These are phyloP conservation scores for Globisporangium nodosum DNA, from an alignment of 352 stramenopile genomes.

Conservation along the genomic window DNA sequence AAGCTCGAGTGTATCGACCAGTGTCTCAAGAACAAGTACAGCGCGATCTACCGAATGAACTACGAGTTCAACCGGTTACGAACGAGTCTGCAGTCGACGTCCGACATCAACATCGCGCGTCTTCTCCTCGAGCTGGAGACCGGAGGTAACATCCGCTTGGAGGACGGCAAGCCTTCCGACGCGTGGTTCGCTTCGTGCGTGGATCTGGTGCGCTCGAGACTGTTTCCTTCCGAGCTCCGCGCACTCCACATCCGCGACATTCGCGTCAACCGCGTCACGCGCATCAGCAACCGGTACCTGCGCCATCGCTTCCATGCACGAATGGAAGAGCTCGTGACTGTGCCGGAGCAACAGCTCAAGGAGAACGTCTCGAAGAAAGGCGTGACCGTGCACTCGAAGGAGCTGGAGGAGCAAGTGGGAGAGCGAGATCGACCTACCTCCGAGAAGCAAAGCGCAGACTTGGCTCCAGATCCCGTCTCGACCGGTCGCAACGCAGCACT, in stretches of 20 bases:
- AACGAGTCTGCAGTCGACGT: conserved; percentile 35
- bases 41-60: conserved; percentile 43
- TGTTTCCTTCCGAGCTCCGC: conserved; percentile 51
- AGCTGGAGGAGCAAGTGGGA: conserved; percentile 10
- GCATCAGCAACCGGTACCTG: conserved; percentile 87
- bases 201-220: conserved; percentile 70
- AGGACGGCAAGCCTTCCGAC: conserved; percentile 79
- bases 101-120: conserved; percentile 71
- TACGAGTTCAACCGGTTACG: conserved; percentile 52
- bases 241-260: conserved; percentile 59
- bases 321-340: conserved; percentile 70
- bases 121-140: conserved; percentile 88
- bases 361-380: conserved; percentile 81
- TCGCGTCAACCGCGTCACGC: conserved; percentile 73
- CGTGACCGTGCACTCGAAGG: conserved; percentile 42
- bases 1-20: conserved; percentile 38
- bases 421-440: background rate
- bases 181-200: conserved; percentile 84
- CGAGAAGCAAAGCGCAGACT: background rate
- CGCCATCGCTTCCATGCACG: conserved; percentile 81
- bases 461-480: background rate
- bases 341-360: conserved; percentile 56
- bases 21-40: conserved; percentile 35
- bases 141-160: conserved; percentile 87
- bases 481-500: conserved; percentile 24